Evolutionary conservation across 108 stramenopile species (phyloP), one percentile per base, ranked within the genome.

Genomic region (Cyclotella distinguenda): DNA sequence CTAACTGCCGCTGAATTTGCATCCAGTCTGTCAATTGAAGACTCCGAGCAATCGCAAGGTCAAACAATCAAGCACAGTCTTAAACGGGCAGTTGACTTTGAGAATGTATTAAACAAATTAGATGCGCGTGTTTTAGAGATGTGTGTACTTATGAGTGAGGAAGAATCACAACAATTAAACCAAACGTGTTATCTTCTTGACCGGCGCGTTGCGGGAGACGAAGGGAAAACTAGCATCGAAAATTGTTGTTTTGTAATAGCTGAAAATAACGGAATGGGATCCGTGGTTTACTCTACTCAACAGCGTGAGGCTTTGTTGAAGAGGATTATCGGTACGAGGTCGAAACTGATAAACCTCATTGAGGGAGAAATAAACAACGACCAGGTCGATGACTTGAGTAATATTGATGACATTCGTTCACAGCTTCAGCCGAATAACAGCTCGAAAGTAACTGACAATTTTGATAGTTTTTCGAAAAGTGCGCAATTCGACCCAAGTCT

Each of bases 1-100:
- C 60, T 91, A 53, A 91, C 94, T 40, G 82, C 88, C 0, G 88
- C 90, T n/a, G 93, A 95, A 73, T 91, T 95, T 70, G 88, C 89
- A 32, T 75, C 68, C 27, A 78, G 78, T 26, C 69, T 95, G 12
- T 86, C 86, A 40, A 61, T 74, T n/a, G 66, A 68, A 51, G 54
- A 38, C 45, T 26, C 39, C n/a, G 66, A 54, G 19, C 7, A 47
- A 30, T 18, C 21, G 33, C 33, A 36, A 18, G 35, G 33, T 19
- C 23, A 7, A 42, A 70, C 11, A 16, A 54, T 46, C 25, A 51
- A 49, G 34, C 46, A 57, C 12, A 63, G 54, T 30, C 58, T 66
- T 11, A 76, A 68, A 57, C 65, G 91, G 34, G 91, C 86, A 11
- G 90, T 95, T 9, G 93, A 95, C 74, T 91, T 86, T 65, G 90